phyloP scores from a whole-genome alignment of 495 filamentous ascomycete species.

The Pseudomonodictys pantanalensis region DNA sequence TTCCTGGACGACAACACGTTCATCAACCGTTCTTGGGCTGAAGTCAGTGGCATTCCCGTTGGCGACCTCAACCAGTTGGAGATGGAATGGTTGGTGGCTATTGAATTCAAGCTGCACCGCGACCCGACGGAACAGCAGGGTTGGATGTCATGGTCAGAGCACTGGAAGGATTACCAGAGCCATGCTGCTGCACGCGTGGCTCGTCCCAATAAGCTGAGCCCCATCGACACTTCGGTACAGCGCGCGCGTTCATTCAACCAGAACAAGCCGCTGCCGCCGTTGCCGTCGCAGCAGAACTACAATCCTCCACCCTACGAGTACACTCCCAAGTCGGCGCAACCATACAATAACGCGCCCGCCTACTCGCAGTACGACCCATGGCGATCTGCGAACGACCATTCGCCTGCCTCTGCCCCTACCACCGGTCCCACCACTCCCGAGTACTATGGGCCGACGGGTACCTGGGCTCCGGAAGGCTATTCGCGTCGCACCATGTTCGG shows the following conservation, averaged over 20 bases:
- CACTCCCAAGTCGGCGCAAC: constrained; percentile 27
- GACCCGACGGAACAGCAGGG: constrained; percentile 79
- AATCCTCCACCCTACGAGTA: constrained; percentile 29
- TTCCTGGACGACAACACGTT: constrained; percentile 99
- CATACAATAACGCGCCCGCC: constrained; percentile 22
- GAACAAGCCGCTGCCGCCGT: constrained; percentile 35
- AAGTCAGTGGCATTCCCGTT: constrained; percentile 91
- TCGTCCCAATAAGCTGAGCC: constrained; percentile 56
- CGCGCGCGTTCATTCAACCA: constrained; percentile 42
- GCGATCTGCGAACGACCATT: constrained; percentile 56
- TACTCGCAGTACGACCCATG: constrained; percentile 50
- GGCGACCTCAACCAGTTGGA: constrained; percentile 85
- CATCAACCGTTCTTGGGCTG: constrained; percentile 98
- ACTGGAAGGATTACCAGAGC: constrained; percentile 77
- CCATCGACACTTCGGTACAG: constrained; percentile 66
- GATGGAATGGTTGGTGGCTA: constrained; percentile 83
- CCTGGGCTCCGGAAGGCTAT: constrained; percentile 37
- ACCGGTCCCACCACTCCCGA: constrained; percentile 55
- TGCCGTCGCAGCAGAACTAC: constrained; percentile 25
- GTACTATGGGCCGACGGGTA: constrained; percentile 50
- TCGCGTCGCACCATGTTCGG: constrained; percentile 41
- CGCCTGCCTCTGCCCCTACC: constrained; percentile 66
- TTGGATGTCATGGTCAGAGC: constrained; percentile 75
- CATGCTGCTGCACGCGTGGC: constrained; percentile 53
- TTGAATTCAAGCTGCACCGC: constrained; percentile 84